Percentiles rank a stretch among this genome's conserved stretches.
These are phyloP conservation scores for Syncephalastrum monosporum DNA, from an alignment of 371 early-diverging fungal species.

Conservation along the genomic window DNA sequence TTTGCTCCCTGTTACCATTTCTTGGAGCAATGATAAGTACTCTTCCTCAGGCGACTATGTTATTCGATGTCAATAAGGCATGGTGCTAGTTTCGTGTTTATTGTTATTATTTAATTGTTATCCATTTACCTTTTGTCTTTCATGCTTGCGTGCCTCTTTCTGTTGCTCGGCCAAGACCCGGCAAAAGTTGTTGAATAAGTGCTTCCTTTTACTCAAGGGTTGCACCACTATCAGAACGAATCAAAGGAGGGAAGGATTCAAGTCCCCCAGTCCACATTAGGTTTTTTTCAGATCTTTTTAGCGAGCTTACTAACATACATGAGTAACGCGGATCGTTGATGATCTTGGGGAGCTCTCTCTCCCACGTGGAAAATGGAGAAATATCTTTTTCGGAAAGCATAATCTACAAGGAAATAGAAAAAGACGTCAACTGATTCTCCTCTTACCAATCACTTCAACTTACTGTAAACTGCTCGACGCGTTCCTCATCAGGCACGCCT, in stretches of 20 bases:
- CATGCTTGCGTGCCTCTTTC: constrained; percentile 41
- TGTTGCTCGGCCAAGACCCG: constrained; percentile 54
- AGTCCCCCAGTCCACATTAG: constrained; percentile 10
- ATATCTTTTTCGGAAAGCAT: constrained; percentile 70
- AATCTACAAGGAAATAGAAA: too few relatives aligned
- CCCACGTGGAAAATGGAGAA: constrained; percentile 75
- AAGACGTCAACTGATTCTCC: too few relatives aligned
- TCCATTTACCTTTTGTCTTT: constrained; percentile 23
- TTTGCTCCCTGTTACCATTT: constrained; percentile 28
- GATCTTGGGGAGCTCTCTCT: constrained; percentile 61
- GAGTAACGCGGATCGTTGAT: constrained; percentile 56
- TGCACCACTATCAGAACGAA: constrained; percentile 27
- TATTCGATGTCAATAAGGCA: not conserved
- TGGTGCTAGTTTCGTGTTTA: too few relatives aligned
- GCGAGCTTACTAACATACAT: constrained; percentile 25
- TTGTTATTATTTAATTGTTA: not conserved
- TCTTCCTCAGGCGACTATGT: constrained; percentile 47
- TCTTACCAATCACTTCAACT: constrained; percentile 2
- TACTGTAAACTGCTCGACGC: constrained; percentile 36
- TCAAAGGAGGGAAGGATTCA: constrained; percentile 15
- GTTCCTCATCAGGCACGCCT: constrained; percentile 35
- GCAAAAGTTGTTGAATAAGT: constrained; percentile 72
- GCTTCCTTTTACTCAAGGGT: constrained; percentile 43
- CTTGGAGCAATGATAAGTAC: constrained; percentile 50
- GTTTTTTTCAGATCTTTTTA: constrained; percentile 11